Conservation (phyloP, 805 yeast genomes). For the Sugiyamaella smithiae region DNA sequence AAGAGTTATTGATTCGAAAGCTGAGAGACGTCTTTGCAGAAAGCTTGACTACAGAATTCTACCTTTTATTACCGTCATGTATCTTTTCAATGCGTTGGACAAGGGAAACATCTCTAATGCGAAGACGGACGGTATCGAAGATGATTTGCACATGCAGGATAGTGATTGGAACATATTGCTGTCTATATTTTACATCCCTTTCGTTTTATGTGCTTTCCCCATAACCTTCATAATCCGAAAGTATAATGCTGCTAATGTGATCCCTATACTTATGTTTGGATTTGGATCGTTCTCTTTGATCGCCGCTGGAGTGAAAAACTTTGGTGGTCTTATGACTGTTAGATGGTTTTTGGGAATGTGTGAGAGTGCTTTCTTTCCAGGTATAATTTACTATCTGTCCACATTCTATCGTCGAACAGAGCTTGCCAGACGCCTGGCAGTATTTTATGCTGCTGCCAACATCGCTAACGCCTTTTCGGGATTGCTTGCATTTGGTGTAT, state of each 20-base stretch:
- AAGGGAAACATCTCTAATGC: slow-evolving; percentile 51
- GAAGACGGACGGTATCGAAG: slow-evolving; percentile 45
- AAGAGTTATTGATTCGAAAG: slow-evolving; percentile 20
- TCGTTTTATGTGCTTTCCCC: slow-evolving; percentile 46
- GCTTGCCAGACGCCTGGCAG: slow-evolving; percentile 47
- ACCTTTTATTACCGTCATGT: slow-evolving; percentile 46
- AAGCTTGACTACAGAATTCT: slow-evolving; percentile 45
- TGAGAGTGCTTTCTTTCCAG: slow-evolving; percentile 53
- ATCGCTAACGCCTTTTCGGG: slow-evolving; percentile 61
- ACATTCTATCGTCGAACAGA: slow-evolving; percentile 49
- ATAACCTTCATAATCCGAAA: slow-evolving; percentile 38
- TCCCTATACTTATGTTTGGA: slow-evolving; percentile 44
- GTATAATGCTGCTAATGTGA: slow-evolving; percentile 44
- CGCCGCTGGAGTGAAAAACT: slow-evolving; percentile 41
- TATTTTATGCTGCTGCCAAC: slow-evolving; percentile 51
- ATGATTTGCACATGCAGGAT: slow-evolving; percentile 42
- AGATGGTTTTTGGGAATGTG: slow-evolving; percentile 51
- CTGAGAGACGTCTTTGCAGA: slow-evolving; percentile 31
- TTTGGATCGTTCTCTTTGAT: slow-evolving; percentile 45
- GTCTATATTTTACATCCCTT: slow-evolving; percentile 46
- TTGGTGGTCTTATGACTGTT: slow-evolving; percentile 44
- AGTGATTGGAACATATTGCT: slow-evolving; percentile 46
- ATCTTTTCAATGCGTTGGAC: slow-evolving; percentile 48
- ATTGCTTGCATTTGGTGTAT: slow-evolving; percentile 49
- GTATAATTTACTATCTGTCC: slow-evolving; percentile 46